Conservation (phyloP, 495 filamentous ascomycete genomes). For the Penicillium waksmanii region DNA sequence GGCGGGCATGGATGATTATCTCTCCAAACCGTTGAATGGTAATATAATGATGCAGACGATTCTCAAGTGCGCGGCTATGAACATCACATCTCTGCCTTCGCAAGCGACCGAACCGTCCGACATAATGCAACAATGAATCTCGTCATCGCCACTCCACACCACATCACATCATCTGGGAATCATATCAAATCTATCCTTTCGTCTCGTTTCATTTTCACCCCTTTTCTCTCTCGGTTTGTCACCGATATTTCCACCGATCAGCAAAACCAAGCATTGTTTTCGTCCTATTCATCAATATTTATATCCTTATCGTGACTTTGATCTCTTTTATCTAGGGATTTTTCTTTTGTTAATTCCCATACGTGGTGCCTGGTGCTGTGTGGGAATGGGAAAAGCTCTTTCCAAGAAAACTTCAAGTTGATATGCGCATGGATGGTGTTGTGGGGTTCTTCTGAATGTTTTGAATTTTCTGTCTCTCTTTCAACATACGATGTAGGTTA, state of each 20-base stretch:
- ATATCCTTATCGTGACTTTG: too few species aligned
- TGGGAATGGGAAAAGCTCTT: not conserved
- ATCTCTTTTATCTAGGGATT: too few species aligned
- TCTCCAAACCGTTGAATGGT: constrained; percentile 75
- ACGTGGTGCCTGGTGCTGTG: too few species aligned
- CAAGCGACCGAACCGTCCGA: not conserved
- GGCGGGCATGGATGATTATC: constrained; percentile 85
- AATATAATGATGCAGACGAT: constrained; percentile 74
- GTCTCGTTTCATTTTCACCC: too few species aligned
- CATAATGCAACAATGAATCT: not conserved
- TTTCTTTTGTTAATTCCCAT: too few species aligned
- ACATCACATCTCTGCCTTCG: constrained; percentile 13
- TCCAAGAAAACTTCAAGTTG: not conserved
- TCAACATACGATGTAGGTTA: not conserved
- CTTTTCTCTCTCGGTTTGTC: too few species aligned
- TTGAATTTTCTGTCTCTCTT: not conserved
- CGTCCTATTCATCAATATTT: too few species aligned
- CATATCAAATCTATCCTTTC: too few species aligned
- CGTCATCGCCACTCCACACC: not conserved
- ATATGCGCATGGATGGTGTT: not conserved
- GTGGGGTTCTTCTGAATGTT: not conserved
- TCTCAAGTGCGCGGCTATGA: constrained; percentile 52
- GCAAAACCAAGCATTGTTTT: too few species aligned
- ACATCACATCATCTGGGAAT: not conserved
- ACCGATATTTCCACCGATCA: too few species aligned